Evolutionary conservation across 108 stramenopile species (phyloP), one percentile per base, ranked within the genome.

Genomic region (Nitzschia palea): DNA sequence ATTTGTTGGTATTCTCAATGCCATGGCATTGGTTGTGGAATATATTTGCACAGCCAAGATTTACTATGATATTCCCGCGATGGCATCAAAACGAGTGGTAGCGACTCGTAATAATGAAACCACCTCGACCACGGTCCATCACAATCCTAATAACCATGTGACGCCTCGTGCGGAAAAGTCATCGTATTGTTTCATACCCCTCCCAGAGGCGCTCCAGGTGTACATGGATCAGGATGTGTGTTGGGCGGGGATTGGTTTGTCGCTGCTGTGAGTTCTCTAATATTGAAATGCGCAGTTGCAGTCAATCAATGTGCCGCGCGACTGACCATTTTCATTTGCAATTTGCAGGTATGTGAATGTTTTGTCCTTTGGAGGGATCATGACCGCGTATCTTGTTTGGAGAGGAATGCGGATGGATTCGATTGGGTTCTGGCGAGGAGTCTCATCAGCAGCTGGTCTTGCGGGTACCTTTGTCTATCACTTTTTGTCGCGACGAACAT

Each of bases 321-420:
- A n/a, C n/a, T n/a, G n/a, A n/a, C n/a, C n/a, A n/a, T n/a, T n/a
- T n/a, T n/a, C n/a, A n/a, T n/a, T 14, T 22, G 20, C 51, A 26
- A 22, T 17, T 23, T 2, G 20, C 40, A 65, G 62, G 18, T 83
- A 87, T 54, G 29, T 83, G 47, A 89, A 89, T 65, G 67, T 68
- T 28, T 59, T 89, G 20, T 76, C 79, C 27, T 86, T 85, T 73
- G 81, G 81, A 15, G 78, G 63, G 17, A 76, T 86, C 42, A 86
- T 89, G 85, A 85, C 84, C 5, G 81, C 81, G 0, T 86, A 84
- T 56, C 59, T 89, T 0, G 64, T 84, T 34, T 84, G 62, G 75
- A 37, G 79, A 47, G 85, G 81, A 2, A 82, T 89, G 76, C 18
- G 43, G 3, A n/a, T 81, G 37, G 60, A 69, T 1, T 42, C 62